These are phyloP conservation scores for Atkinsonella hypoxylon DNA, from an alignment of 2,329 filamentous ascomycete genomes.

Conservation along the genomic window DNA sequence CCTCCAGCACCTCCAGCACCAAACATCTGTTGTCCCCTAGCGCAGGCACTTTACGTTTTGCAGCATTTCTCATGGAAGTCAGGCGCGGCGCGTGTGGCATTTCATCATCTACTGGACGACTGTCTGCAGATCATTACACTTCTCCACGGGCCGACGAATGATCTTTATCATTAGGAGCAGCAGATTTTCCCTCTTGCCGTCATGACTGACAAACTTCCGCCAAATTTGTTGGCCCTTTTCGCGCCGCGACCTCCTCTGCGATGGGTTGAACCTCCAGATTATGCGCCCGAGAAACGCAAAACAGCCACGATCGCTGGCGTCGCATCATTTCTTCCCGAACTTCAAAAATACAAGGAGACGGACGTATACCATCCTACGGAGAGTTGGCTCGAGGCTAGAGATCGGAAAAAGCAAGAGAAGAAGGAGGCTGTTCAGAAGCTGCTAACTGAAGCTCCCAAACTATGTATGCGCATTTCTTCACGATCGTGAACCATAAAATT, in stretches of 20 bases:
- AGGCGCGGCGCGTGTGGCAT: conserved; percentile 8
- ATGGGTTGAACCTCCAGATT: conserved; percentile 74
- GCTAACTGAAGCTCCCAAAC: conserved; percentile 49
- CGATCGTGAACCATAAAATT: neutral
- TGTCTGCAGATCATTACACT: neutral
- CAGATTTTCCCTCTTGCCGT: conserved; percentile 2
- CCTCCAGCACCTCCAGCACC: neutral
- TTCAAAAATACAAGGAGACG: conserved; percentile 67
- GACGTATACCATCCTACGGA: conserved; percentile 73
- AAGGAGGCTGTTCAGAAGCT: conserved; percentile 53
- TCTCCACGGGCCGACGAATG: neutral
- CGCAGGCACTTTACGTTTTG: conserved; percentile 11
- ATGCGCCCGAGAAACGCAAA: conserved; percentile 69
- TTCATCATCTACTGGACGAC: neutral
- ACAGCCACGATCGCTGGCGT: conserved; percentile 64
- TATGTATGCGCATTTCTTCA: conserved; percentile 36
- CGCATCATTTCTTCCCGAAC: conserved; percentile 59
- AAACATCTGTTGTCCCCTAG: conserved; percentile 2
- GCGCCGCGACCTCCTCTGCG: conserved; percentile 84
- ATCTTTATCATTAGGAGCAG: neutral
- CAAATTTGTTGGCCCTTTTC: conserved; percentile 86
- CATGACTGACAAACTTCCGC: conserved; percentile 96
- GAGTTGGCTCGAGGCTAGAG: conserved; percentile 81
- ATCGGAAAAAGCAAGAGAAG: conserved; percentile 75
- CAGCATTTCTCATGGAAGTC: conserved; percentile 4